These are phyloP conservation scores for Fusarium solani-melongenae DNA, from an alignment of 2,329 filamentous ascomycete genomes.

Conservation along the genomic window DNA sequence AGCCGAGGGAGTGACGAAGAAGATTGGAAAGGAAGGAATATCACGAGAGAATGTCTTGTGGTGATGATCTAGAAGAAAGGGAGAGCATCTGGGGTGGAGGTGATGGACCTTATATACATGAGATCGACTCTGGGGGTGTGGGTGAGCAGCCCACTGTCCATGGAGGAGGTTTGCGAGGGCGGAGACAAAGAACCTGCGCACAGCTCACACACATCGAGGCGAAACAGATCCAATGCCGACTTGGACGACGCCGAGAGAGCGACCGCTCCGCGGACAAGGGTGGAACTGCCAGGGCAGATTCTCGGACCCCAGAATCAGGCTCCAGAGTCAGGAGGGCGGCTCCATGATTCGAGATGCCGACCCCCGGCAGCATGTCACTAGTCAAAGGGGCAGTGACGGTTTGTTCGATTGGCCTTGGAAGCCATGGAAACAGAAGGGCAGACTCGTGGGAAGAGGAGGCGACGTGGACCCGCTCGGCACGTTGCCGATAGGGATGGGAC, in stretches of 20 bases:
- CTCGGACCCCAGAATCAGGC: background rate
- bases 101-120: conserved; percentile 37
- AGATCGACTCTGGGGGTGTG: conserved; percentile 19
- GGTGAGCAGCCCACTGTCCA: conserved; percentile 15
- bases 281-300: conserved; percentile 12
- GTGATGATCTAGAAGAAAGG: conserved; percentile 14
- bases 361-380: conserved; percentile 27
- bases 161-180: conserved; percentile 23
- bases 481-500: conserved; percentile 29
- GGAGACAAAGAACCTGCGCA: conserved; percentile 31
- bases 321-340: conserved; percentile 25
- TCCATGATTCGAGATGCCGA: conserved; percentile 39
- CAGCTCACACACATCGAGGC: conserved; percentile 26
- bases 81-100: conserved; percentile 26
- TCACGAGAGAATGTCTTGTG: conserved; percentile 34
- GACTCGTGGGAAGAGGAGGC: conserved; percentile 3
- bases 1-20: conserved; percentile 41
- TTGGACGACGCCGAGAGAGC: conserved; percentile 24
- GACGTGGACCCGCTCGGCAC: conserved; percentile 34
- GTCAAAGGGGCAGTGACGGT: conserved; percentile 14
- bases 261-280: conserved; percentile 21
- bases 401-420: background rate
- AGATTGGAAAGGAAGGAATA: conserved; percentile 34
- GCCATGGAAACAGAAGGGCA: background rate
- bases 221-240: conserved; percentile 23